These are phyloP conservation scores for Beauveria scarabaeidicola DNA, from an alignment of 2,329 filamentous ascomycete genomes.

Conservation along the genomic window DNA sequence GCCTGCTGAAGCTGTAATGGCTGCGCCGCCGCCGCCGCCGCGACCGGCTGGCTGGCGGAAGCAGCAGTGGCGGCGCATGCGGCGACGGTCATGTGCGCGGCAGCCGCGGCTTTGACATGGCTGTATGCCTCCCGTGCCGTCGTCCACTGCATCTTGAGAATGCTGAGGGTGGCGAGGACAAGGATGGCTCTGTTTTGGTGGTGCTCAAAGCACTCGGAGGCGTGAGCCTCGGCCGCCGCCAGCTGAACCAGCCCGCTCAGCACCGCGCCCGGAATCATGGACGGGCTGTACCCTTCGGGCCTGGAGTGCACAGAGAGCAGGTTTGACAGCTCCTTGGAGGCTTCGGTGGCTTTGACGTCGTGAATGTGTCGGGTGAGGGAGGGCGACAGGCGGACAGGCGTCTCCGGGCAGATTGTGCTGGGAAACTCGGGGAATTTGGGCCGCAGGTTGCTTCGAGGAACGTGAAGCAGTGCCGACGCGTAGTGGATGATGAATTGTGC, in stretches of 20 bases:
- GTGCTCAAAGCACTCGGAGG: neutral
- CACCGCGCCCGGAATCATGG: neutral
- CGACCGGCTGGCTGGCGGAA: neutral
- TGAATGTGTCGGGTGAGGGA: neutral
- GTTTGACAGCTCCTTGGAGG: neutral
- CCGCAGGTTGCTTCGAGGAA: neutral
- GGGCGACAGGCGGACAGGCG: neutral
- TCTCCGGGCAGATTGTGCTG: neutral
- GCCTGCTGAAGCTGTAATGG: neutral
- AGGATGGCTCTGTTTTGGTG: neutral
- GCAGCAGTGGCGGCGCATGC: neutral
- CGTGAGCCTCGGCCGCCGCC: neutral
- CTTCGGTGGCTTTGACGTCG: neutral
- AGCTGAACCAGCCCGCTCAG: neutral
- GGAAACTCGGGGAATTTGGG: neutral
- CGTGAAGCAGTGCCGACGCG: neutral
- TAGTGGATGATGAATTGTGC: slow-evolving; percentile 1
- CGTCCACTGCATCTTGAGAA: neutral
- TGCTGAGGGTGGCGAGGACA: neutral
- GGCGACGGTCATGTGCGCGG: neutral
- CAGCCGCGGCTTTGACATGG: neutral
- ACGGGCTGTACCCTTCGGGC: neutral
- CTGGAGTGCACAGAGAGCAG: neutral
- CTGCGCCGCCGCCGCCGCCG: neutral
- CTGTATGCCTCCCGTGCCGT: neutral